These are phyloP conservation scores for Kodamaea fukazawae DNA, from an alignment of 805 yeast genomes.

Conservation along the genomic window DNA sequence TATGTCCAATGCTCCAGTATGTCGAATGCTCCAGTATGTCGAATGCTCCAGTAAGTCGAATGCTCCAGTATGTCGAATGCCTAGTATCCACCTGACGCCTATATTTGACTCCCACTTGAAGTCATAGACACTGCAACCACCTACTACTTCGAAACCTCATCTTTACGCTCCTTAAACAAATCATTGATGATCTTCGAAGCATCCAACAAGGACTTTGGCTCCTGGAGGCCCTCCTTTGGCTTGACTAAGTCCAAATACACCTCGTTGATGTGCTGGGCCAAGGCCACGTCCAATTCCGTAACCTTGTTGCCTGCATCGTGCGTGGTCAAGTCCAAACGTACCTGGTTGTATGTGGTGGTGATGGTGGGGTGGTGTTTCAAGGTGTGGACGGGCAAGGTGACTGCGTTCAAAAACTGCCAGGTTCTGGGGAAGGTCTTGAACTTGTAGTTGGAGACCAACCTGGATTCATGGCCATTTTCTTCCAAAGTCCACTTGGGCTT, in stretches of 20 bases:
- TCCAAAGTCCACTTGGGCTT: slow-evolving; percentile 8
- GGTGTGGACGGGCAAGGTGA: slow-evolving; percentile 56
- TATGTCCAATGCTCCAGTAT: too few species aligned
- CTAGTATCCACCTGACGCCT: too few species aligned
- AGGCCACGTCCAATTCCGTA: slow-evolving; percentile 54
- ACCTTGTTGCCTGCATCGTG: slow-evolving; percentile 56
- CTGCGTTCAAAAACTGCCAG: slow-evolving; percentile 61
- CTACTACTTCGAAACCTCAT: too few species aligned
- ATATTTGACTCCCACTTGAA: too few species aligned
- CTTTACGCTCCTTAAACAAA: slow-evolving; percentile 9
- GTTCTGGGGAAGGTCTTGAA: slow-evolving; percentile 58
- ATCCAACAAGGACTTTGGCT: slow-evolving; percentile 11
- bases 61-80: too few species aligned
- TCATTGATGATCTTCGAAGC: slow-evolving; percentile 14
- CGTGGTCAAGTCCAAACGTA: slow-evolving; percentile 54
- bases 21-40: too few species aligned
- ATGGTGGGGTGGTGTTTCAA: slow-evolving; percentile 73
- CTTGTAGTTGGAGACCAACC: slow-evolving; percentile 21
- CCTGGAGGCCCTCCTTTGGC: not conserved
- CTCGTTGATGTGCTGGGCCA: slow-evolving; percentile 45
- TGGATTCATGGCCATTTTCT: not conserved
- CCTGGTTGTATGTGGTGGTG: slow-evolving; percentile 58
- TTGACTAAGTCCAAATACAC: slow-evolving; percentile 5
- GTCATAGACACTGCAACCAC: too few species aligned
- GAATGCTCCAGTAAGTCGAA: too few species aligned